A percentile compares a stretch with the other conserved stretches of the same genome.
These are phyloP conservation scores for Diaporthe australafricana DNA, from an alignment of 2,329 filamentous ascomycete genomes.

Conservation along the genomic window DNA sequence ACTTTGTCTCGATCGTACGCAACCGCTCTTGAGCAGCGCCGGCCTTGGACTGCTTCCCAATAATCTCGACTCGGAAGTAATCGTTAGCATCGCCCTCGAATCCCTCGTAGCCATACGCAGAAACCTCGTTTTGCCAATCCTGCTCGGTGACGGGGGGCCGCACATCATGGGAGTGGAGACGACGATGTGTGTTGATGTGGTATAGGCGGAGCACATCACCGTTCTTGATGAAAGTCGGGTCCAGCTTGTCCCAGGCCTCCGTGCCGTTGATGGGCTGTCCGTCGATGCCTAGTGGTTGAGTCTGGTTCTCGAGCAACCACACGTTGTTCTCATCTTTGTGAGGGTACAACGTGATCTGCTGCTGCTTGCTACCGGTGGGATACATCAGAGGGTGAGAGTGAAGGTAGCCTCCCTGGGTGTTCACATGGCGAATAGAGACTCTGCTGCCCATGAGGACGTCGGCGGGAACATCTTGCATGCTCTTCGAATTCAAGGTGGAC, in stretches of 20 bases:
- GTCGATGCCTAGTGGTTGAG: slow-evolving; percentile 82
- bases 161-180: slow-evolving; percentile 96
- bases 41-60: slow-evolving; percentile 87
- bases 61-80: slow-evolving; percentile 92
- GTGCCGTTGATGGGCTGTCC: slow-evolving; percentile 85
- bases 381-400: slow-evolving; percentile 99
- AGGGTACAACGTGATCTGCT: slow-evolving; percentile 97
- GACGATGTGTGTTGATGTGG: slow-evolving; percentile 84
- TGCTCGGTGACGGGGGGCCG: slow-evolving; percentile 87
- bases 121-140: slow-evolving; percentile 96
- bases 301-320: slow-evolving; percentile 95
- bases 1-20: slow-evolving; percentile 96
- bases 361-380: slow-evolving; percentile 95
- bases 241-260: slow-evolving; percentile 83
- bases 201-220: slow-evolving; percentile 86
- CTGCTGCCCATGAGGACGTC: slow-evolving; percentile 92
- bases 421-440: slow-evolving; percentile 89
- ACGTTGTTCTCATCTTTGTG: slow-evolving; percentile 99
- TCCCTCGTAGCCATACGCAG: slow-evolving; percentile 96
- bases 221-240: slow-evolving; percentile 78
- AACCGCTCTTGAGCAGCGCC: slow-evolving; percentile 84
- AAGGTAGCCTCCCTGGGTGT: slow-evolving; percentile 97
- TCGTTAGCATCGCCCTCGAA: slow-evolving; percentile 98
- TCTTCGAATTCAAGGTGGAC: slow-evolving; percentile 94
- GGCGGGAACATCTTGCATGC: slow-evolving; percentile 93